Base-by-base conservation (phyloP, 148 eudicot genomes). In the Silene conica region DNA sequence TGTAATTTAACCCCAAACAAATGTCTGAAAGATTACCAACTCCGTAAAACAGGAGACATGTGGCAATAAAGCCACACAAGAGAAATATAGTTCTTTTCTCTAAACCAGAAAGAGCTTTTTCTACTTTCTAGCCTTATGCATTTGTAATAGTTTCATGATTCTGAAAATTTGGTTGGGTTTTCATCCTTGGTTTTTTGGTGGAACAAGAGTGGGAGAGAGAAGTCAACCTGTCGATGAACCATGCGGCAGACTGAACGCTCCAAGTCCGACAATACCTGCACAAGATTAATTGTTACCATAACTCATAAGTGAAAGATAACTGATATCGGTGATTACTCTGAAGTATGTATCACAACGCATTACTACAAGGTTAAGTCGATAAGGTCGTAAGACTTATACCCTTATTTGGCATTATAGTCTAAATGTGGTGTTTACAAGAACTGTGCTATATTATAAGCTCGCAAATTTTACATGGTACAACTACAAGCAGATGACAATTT, bases 171-270 rank as follows among this genome's bases (percentile, higher is more conserved):
- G 7, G 21, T 18, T 56, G 60, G 31, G 11, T 34, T 34, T 34
- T 34, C 41, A 34, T 34, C 41, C 5, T 26, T 26, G 28, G 28
- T 26, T 34, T 34, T 34, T 34, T 34, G 43, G 43, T 38, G 43
- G 43, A 38, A 38, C 68, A 16, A 64, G 46, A 28, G 26, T 63
- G 58, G 46, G 43, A 26, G 20, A 63, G 45, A 63, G 9, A 28
- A 3, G 26, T 10, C 31, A 26, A 26, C 66, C 99, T 92, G 99
- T 45, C 87, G 90, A 83, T 92, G 96, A 78, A 92, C 89, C 99
- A 96, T 96, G 77, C 99, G 86, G 81, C 99, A 96, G 31, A 86
- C 96, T 52, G 99, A 96, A 57, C 97, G 97, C 82, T 96, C 99
- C 96, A 96, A 83, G 82, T 96, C 99, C 63, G 99, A 96, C 72